Conservation (phyloP, 371 early-diverging fungal species). For the Chytridium lagenaria region DNA sequence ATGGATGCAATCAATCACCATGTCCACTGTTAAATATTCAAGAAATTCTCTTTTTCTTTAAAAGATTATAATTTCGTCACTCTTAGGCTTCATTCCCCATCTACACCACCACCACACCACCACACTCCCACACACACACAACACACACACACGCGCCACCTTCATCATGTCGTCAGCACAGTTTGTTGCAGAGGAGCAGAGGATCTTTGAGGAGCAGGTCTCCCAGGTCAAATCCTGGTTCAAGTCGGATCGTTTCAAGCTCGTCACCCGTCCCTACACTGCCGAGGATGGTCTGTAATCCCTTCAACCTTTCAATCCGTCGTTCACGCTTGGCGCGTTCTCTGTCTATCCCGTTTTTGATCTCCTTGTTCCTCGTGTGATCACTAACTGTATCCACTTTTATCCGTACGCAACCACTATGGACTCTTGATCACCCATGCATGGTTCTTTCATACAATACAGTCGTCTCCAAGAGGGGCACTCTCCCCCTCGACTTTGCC, state of each 20-base stretch:
- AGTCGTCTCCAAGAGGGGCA: slow-evolving; percentile 92
- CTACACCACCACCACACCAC: neutral
- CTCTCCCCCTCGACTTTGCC: slow-evolving; percentile 72
- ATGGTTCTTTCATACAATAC: too few species aligned
- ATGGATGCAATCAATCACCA: too few species aligned
- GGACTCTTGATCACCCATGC: too few species aligned
- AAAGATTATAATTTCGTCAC: too few species aligned
- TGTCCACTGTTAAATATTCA: too few species aligned
- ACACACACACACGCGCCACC: too few species aligned
- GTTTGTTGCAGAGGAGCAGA: slow-evolving; percentile 57
- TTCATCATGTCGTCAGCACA: slow-evolving; percentile 25
- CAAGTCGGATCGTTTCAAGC: slow-evolving; percentile 78
- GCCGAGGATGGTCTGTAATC: slow-evolving; percentile 69
- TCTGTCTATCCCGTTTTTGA: too few species aligned
- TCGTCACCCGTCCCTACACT: slow-evolving; percentile 88
- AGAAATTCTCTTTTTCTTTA: too few species aligned
- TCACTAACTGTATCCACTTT: too few species aligned
- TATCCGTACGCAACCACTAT: too few species aligned
- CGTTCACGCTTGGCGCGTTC: neutral
- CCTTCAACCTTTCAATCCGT: neutral
- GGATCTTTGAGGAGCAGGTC: too few species aligned
- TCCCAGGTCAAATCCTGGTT: slow-evolving; percentile 95
- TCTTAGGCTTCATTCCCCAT: neutral
- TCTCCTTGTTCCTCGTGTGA: too few species aligned
- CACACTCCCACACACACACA: neutral